Evolutionary conservation across 1,139 yeast species (phyloP).

Genomic region (Suhomyces terraborum): DNA sequence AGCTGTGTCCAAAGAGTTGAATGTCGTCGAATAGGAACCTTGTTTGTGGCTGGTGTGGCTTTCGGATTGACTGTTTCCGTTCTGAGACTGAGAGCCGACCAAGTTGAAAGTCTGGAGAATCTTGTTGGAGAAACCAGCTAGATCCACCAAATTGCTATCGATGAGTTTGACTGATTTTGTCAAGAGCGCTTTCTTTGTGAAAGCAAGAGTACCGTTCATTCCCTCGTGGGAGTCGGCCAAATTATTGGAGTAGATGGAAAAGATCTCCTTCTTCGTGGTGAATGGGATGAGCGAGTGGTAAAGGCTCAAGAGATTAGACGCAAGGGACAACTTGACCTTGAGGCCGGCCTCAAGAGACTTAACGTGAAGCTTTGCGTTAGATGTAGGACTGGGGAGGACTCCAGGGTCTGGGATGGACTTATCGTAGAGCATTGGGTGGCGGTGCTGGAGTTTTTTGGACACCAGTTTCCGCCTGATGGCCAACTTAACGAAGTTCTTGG

Average conservation of each 20-base stretch:
- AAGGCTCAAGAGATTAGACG: constrained; percentile 44
- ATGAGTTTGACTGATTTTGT: constrained; percentile 37
- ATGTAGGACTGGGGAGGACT: neutral
- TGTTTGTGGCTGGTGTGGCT: neutral
- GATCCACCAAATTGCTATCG: constrained; percentile 39
- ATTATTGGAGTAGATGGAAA: constrained; percentile 13
- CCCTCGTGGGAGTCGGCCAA: constrained; percentile 8
- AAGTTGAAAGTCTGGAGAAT: constrained; percentile 34
- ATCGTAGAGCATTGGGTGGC: constrained; percentile 2
- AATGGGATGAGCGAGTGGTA: constrained; percentile 49
- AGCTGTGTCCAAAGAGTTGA: constrained; percentile 50
- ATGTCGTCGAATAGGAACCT: constrained; percentile 32
- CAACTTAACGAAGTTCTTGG: constrained; percentile 36
- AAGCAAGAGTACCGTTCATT: constrained; percentile 13
- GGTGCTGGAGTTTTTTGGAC: constrained; percentile 19
- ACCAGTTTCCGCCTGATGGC: constrained; percentile 43
- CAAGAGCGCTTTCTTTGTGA: constrained; percentile 17
- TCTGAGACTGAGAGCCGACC: constrained; percentile 13
- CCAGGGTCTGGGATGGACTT: neutral
- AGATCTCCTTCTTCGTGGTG: constrained; percentile 21
- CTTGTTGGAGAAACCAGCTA: constrained; percentile 29
- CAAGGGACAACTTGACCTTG: constrained; percentile 48
- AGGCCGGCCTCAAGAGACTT: constrained; percentile 57
- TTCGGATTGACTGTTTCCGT: neutral
- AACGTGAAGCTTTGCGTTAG: constrained; percentile 44